Evolutionary conservation across 495 filamentous ascomycete genomes (phyloP), one percentile per base, ranked within the genome.

Genomic region (Pseudomonodictys pantanalensis): DNA sequence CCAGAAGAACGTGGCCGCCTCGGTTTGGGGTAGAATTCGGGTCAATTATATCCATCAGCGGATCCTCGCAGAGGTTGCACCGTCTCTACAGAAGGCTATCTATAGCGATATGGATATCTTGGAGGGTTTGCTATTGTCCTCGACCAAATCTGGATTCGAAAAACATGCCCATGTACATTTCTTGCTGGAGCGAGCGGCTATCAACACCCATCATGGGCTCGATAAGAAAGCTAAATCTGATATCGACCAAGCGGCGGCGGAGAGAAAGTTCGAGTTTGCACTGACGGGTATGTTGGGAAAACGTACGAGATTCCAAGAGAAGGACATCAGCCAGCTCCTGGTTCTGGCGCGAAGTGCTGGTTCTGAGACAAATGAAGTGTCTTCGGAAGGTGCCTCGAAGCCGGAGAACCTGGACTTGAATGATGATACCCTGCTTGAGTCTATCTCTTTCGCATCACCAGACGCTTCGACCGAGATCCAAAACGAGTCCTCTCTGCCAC

Each of bases 381-480:
- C 52, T 2, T 11, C 18, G 18, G 56, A 18, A 1, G 49, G 24
- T 7, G 25, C 43, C 24, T 71, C 74, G 0, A 73, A 75, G 26
- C 91, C 92, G 1, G 78, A 80, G 65, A 81, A 85, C 9, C 71
- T 97, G 11, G 80, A 85, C 39, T 72, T 97, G 18, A 90, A 97
- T 65, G 91, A 97, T 64, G 93, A 99, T 71, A 99, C 93, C 0
- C 77, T 99, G 6, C 74, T 97, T 23, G 95, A 99, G 70, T 80
- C 82, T 4, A 89, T 97, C 46, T 79, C 85, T 6, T 99, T 97
- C 67, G 75, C 83, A 0, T 79, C 86, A 30, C 35, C 63, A 25
- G 28, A 62, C 1, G 67, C 15, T 56, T 76, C 42, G 74, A 46
- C 55, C 2, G 56, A 52, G 15, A 70, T 78, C 3, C 69, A 74